A percentile compares a stretch with the other conserved stretches of the same genome.
Conservation (phyloP, 2,329 filamentous ascomycete species). For the Xylaria multiplex region DNA sequence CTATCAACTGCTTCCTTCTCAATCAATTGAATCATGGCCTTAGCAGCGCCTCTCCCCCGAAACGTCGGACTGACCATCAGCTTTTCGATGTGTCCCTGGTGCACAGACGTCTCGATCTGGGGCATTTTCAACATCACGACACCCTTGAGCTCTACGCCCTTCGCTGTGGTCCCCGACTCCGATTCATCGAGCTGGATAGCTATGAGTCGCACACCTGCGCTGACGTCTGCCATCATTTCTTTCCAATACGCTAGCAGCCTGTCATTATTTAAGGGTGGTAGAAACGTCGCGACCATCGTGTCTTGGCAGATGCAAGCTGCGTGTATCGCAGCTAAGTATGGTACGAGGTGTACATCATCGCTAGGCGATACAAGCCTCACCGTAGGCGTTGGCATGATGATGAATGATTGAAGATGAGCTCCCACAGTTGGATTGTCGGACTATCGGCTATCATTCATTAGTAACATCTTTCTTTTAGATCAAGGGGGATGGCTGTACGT, state of each 20-base stretch:
- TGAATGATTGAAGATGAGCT: background rate
- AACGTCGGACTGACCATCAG: slow-evolving; percentile 64
- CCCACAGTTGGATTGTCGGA: background rate
- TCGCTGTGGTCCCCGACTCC: slow-evolving; percentile 49
- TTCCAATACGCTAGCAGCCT: slow-evolving; percentile 23
- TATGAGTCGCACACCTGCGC: slow-evolving; percentile 58
- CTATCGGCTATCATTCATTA: background rate
- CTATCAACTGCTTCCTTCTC: slow-evolving; percentile 62
- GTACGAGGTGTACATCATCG: slow-evolving; percentile 59
- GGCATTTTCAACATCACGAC: slow-evolving; percentile 65
- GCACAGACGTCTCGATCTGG: slow-evolving; percentile 64
- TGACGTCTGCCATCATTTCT: slow-evolving; percentile 13
- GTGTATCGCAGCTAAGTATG: slow-evolving; percentile 25
- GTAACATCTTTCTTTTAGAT: too few species aligned
- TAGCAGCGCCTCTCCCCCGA: slow-evolving; percentile 63
- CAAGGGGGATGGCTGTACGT: too few species aligned
- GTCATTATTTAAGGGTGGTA: slow-evolving; percentile 62
- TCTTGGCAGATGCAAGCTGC: slow-evolving; percentile 62
- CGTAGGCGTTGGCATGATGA: slow-evolving; percentile 35
- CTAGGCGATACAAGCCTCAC: slow-evolving; percentile 57
- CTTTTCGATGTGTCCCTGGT: slow-evolving; percentile 66
- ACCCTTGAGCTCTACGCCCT: slow-evolving; percentile 55
- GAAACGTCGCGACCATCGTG: slow-evolving; percentile 66
- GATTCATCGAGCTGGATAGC: slow-evolving; percentile 59
- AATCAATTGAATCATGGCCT: slow-evolving; percentile 61